Evolutionary conservation across 495 filamentous ascomycete genomes (phyloP).

Genomic region (Opeltia flavorubescens): DNA sequence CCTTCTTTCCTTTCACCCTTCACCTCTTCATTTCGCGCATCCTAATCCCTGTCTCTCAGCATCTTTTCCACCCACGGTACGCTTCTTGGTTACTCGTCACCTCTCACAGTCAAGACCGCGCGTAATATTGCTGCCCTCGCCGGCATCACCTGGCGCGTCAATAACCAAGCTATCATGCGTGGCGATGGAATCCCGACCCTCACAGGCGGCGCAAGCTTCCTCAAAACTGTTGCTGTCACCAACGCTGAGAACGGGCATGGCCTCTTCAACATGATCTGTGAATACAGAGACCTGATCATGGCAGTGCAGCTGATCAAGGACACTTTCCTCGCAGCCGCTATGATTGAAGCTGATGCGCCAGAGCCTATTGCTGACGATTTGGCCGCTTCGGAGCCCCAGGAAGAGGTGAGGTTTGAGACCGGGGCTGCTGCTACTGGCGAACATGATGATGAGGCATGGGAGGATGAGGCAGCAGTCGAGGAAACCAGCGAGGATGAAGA

Average conservation of each 20-base stretch:
- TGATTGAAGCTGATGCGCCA: background rate
- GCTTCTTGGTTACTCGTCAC: slow-evolving; percentile 9
- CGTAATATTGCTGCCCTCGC: slow-evolving; percentile 13
- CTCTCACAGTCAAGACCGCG: slow-evolving; percentile 1
- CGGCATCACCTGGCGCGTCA: slow-evolving; percentile 10
- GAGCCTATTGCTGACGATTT: background rate
- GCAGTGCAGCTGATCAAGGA: background rate
- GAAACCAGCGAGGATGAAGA: background rate
- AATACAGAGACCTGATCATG: background rate
- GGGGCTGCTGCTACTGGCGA: background rate
- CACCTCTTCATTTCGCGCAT: background rate
- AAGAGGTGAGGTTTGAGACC: background rate
- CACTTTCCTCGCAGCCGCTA: background rate
- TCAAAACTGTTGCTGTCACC: background rate
- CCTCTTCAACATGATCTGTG: slow-evolving; percentile 3
- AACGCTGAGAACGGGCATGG: background rate
- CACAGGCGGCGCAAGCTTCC: background rate
- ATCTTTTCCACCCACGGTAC: slow-evolving; percentile 15
- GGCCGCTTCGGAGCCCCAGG: background rate
- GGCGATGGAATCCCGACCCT: background rate
- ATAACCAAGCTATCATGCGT: background rate
- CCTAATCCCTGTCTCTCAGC: slow-evolving; percentile 3
- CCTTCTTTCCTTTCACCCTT: background rate
- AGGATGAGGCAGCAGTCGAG: background rate
- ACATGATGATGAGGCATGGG: background rate